Evolutionary conservation across 768 basidiomycete species (phyloP).

Genomic region (Exsudoporus frostii): DNA sequence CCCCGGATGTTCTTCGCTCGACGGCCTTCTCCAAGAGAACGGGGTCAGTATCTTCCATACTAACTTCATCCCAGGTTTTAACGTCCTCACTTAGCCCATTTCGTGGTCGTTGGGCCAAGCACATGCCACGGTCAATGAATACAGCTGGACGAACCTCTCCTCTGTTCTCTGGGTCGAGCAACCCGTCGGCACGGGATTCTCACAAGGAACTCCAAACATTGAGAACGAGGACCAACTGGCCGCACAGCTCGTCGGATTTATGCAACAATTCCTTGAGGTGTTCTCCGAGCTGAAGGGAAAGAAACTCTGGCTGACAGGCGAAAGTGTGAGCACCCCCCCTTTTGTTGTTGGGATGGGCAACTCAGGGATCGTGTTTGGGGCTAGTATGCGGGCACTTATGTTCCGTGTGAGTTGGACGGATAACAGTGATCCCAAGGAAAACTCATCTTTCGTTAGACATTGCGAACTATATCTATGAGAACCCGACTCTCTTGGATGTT

Average conservation of each 20-base stretch:
- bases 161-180: conserved; percentile 76
- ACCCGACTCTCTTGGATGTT: conserved; percentile 51
- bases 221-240: conserved; percentile 57
- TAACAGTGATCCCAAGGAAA: background rate
- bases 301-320: conserved; percentile 67
- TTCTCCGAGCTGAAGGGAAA: conserved; percentile 72
- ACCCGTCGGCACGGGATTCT: conserved; percentile 77
- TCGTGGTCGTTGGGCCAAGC: conserved; percentile 64
- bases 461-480: conserved; percentile 68
- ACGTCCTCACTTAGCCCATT: conserved; percentile 48
- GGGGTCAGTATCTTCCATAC: conserved; percentile 44
- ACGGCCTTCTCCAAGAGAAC: conserved; percentile 71
- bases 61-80: conserved; percentile 18
- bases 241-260: conserved; percentile 51
- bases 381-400: conserved; percentile 73
- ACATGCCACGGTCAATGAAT: conserved; percentile 58
- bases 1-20: conserved; percentile 72
- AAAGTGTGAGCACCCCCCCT: conserved; percentile 57
- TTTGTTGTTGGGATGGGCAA: background rate
- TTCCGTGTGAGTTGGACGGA: conserved; percentile 42
- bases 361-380: background rate
- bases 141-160: conserved; percentile 79
- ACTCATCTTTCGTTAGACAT: conserved; percentile 47
- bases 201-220: conserved; percentile 64
- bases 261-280: conserved; percentile 73